Base-by-base conservation (phyloP, 2,329 filamentous ascomycete species). In the Colletotrichum destructivum region DNA sequence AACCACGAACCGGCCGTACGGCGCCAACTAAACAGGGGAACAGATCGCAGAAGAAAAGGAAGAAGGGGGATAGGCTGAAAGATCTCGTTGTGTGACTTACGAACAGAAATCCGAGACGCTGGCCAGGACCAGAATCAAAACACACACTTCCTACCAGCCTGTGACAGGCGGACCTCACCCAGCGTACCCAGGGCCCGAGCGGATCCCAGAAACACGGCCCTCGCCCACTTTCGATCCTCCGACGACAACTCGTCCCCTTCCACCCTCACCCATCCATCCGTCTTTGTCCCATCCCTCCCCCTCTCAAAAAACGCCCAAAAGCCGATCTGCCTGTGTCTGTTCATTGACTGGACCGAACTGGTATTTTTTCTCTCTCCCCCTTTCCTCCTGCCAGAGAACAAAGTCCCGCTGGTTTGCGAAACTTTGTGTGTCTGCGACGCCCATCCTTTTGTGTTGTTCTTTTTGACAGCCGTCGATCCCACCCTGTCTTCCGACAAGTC, bases 271-370 rank as follows among this genome's bases (percentile, higher is more conserved):
- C 52, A 44, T 42, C 47, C 44, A 54, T 65, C 61, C 52, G 44
- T 62, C 51, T 61, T 49, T 62, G 46, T 63, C 64, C 54, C 60
- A 63, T 72, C 40, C 62, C 54, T 35, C 54, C 49, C 54, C 49
- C 31, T 62, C 54, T 40, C 51, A 52, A 59, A 46, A 52, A n/a
- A 42, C 54, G 38, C 46, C 35, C 31, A 51, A 35, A 62, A 63
- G 46, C 44, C 51, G 54, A 63, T 52, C 49, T 52, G 52, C 67
- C 49, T 54, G 56, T 51, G 51, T 63, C 69, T 62, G 65, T 66
- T 68, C 72, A 74, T 74, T 74, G 72, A 74, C 57, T 74, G 72
- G 66, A 74, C 62, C 31, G 60, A 63, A 55, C 56, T 61, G 60
- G 57, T 26, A 16, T 56, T 42, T 40, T 51, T 60, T 11, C 9